Evolutionary conservation across 1,284 basidiomycete genomes (phyloP), one percentile per base, ranked within the genome.

Genomic region (Moniliophthora roreri): DNA sequence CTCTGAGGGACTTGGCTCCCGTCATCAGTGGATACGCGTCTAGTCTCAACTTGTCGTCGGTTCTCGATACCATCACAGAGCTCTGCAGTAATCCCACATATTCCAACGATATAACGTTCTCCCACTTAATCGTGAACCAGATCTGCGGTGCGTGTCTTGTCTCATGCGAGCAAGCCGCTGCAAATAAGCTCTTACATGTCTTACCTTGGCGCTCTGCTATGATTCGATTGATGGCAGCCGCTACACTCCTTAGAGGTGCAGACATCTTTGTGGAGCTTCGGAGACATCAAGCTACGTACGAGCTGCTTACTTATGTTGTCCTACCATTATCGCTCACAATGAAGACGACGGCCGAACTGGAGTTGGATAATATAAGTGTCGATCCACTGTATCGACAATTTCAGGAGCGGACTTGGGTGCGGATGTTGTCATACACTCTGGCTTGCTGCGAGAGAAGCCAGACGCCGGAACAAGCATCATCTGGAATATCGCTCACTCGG

Each of bases 231-330:
- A 55, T 91, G 2, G 69, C 74, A 23, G 73, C 76, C 16, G 69
- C 81, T 0, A 69, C 87, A 0, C 74, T 81, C 44, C 71, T 90
- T 11, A 73, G 69, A 8, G 77, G 75, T 3, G 75, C 73, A 1
- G 83, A 89, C 58, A 73, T 87, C 3, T 68, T 89, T 18, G 68
- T 68, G 1, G 76, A 83, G 50, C 59, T 93, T 16, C 84, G 86
- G 62, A 78, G 76, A 50, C 76, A 77, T 21, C 62, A 68, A 0
- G 76, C 82, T 0, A 80, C 81, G 0, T 78, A 85, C 48, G 77
- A 80, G 35, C 82, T 86, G 61, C 71, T 89, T 11, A 69, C 78
- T 47, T 74, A 81, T 16, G 62, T 88, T 35, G 69, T 91, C 2
- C 69, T 91, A 2, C 89, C 89, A 4, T 72, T 93, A 10, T 73